Evolutionary conservation across 2,329 filamentous ascomycete species (phyloP), one percentile per base, ranked within the genome.

Genomic region (Trichoderma endophyticum): DNA sequence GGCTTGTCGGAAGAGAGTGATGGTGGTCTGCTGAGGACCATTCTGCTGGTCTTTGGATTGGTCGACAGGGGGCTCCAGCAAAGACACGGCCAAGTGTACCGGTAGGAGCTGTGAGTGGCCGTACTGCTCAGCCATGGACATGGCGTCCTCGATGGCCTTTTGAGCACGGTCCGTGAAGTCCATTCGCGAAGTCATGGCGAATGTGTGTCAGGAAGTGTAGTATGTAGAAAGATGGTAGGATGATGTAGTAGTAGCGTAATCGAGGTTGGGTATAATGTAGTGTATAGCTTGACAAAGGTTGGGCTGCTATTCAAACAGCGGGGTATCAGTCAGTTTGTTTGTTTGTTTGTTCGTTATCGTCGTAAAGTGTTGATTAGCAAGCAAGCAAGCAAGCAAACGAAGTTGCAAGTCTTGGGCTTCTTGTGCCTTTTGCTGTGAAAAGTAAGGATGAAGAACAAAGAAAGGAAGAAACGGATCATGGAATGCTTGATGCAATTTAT

Each of bases 161-260:
- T 95, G 93, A 76, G 93, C 96, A 83, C 93, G 87, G 83, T 98
- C 95, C 76, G 96, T 99, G 81, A 98, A 98, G 81, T 97, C 92
- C 91, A 95, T 93, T 78, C 91, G 89, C 67, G 90, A 88, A 82
- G 88, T 89, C 92, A 94, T 93, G 76, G 76, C 89, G 80, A 63
- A 70, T 21, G 59, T 61, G 68, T 71, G 63, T 30, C 8, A 26
- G 9, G 48, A 67, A 36, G 28, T 24, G 24, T 59, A 59, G 54
- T 6, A 4, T 9, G 3, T 43, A 43, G 39, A 43, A 43, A 43
- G 15, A 43, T 43, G 36, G 36, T 43, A 43, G 26, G 8, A 51
- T 48, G 43, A 48, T 57, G 54, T 57, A 57, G 54, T 15, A 15
- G 54, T 24, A 32, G 24, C 21, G 63, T 34, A 56, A n/a, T 59